Base-by-base conservation (phyloP, 1,284 basidiomycete genomes). In the Moniliella sp. region DNA sequence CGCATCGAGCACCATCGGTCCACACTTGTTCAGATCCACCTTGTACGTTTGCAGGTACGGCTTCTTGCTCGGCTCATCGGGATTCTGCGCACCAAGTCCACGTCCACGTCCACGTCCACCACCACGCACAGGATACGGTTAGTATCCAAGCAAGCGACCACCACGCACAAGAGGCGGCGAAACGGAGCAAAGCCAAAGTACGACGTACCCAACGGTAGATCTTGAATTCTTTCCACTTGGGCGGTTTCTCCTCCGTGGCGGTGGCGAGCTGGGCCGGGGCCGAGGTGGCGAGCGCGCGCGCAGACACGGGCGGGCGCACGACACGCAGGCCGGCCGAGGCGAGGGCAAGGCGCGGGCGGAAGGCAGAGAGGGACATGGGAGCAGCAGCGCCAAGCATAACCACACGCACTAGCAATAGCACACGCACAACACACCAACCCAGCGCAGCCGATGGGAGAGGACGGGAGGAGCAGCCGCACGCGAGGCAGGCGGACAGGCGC, bases 21-120 rank as follows among this genome's bases (percentile, higher is more conserved):
- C 88, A 27, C 78, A 83, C 65, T 83, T 75, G 66, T 82, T 81
- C 34, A 97, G 69, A 66, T 97, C 84, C 53, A 97, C 72, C 31
- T 72, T 73, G 71, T 93, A 97, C 1, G 75, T 73, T 68, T 94
- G 82, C 34, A 97, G 69, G 34, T 70, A 72, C 2, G 88, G 88
- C 66, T 94, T 91, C 66, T 76, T 75, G 32, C 75, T 72, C 9
- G 88, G 88, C 57, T 81, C 74, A 63, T 94, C 88, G 16, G 88
- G 91, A 67, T 94, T 88, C 83, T 44, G 21, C 12, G 18, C 5
- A n/a, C 21, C 7, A 14, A 10, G n/a, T 25, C 30, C 14, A 18
- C 15, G 17, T 27, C 27, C n/a, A n/a, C 35, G 11, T 12, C 13
- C 11, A 19, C 15, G 18, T 23, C 21, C 21, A 23, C 8, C n/a